Conservation (phyloP, 2,329 filamentous ascomycete species). For the Metarhizium album region DNA sequence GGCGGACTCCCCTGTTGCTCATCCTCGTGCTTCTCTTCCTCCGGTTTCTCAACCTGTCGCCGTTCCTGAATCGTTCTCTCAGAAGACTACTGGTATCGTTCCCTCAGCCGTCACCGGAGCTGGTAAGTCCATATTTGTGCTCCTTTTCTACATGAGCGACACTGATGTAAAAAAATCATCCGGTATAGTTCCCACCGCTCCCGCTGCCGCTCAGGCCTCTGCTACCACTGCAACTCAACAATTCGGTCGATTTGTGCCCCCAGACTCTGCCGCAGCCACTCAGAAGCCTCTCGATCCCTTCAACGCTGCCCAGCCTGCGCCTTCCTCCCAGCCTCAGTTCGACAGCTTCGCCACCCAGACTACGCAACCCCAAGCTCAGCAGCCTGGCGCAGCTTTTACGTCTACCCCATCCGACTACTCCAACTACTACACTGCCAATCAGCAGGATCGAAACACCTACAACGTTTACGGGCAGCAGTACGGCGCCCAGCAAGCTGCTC, state of each 20-base stretch:
- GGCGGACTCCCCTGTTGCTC: conserved; percentile 78
- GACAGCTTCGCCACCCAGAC: conserved; percentile 51
- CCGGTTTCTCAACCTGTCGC: conserved; percentile 50
- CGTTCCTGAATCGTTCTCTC: conserved; percentile 45
- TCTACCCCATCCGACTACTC: conserved; percentile 72
- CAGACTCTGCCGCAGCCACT: conserved; percentile 44
- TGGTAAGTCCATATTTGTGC: conserved; percentile 15
- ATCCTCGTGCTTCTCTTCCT: conserved; percentile 78
- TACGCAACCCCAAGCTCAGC: conserved; percentile 45
- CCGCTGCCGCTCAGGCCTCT: conserved; percentile 33
- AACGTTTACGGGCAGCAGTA: conserved; percentile 64
- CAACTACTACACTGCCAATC: conserved; percentile 74
- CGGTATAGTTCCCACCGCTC: conserved; percentile 6
- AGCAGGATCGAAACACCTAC: conserved; percentile 62
- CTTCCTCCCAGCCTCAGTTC: conserved; percentile 42
- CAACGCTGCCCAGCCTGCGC: conserved; percentile 51
- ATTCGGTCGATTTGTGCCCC: conserved; percentile 60
- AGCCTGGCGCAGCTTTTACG: conserved; percentile 56
- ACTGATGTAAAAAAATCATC: conserved; percentile 16
- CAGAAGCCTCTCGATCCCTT: conserved; percentile 88
- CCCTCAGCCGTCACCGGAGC: conserved; percentile 18
- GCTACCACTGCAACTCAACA: conserved; percentile 46
- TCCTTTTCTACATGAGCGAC: conserved; percentile 8
- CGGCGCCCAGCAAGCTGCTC: conserved; percentile 42
- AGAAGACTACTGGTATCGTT: conserved; percentile 41